phyloP scores from a whole-genome alignment of 1,284 basidiomycete genomes.

The Dichomitus squalens region DNA sequence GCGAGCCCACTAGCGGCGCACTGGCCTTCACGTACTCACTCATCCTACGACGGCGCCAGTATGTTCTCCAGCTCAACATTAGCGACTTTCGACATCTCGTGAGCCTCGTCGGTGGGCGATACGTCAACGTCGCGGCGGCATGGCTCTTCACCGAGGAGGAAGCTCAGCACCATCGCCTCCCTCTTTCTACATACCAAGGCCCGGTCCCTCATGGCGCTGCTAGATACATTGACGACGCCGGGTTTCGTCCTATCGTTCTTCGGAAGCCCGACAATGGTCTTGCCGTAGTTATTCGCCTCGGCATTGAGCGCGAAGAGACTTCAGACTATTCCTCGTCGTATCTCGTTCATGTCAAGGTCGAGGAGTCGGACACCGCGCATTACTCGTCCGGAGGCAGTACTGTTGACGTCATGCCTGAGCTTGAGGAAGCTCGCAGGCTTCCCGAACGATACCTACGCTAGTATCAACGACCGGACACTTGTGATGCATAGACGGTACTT shows the following conservation, averaged over 20 bases:
- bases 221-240: neutral
- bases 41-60: neutral
- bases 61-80: neutral
- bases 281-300: neutral
- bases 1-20: neutral
- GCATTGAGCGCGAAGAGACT: neutral
- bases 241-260: neutral
- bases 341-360: neutral
- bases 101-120: neutral
- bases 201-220: neutral
- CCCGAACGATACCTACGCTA: no score
- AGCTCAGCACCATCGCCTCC: neutral
- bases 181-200: neutral
- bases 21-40: neutral
- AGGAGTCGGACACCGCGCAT: neutral
- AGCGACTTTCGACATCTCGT: neutral
- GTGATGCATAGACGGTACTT: no score
- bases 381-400: no score
- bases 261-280: no score
- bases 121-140: neutral
- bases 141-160: neutral
- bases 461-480: no score
- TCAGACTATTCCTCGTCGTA: neutral
- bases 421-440: no score
- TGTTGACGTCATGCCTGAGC: no score